Conservation (phyloP, 306 rosid species). For the Vigna trinervia region DNA sequence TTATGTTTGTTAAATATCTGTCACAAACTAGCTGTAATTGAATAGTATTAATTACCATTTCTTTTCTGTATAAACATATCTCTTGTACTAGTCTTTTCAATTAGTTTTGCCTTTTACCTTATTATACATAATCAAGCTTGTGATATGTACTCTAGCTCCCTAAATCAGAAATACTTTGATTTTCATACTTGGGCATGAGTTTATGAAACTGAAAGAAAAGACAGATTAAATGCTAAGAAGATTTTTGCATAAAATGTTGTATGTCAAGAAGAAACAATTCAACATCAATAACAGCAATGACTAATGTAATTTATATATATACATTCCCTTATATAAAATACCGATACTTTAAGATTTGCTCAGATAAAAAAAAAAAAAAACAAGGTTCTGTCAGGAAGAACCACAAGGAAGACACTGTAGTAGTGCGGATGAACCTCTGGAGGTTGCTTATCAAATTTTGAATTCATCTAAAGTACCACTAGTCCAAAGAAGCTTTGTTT, state of each 20-base stretch:
- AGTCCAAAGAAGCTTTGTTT: conserved; percentile 39
- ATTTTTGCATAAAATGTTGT: background rate
- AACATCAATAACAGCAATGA: conserved; percentile 1
- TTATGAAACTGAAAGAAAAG: background rate
- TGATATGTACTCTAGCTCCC: too few relatives aligned
- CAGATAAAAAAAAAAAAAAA: background rate
- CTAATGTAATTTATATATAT: conserved; percentile 14
- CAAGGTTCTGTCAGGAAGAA: background rate
- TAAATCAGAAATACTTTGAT: background rate
- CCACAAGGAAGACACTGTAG: conserved; percentile 2
- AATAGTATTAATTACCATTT: too few relatives aligned
- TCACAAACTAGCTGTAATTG: too few relatives aligned
- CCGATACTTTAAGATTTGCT: background rate
- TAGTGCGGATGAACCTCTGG: conserved; percentile 24
- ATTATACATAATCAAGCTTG: background rate
- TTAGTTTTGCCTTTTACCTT: too few relatives aligned
- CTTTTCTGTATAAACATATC: too few relatives aligned
- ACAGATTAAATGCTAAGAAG: background rate
- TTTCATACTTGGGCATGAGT: background rate
- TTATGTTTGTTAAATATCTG: too few relatives aligned
- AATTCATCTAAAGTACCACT: conserved; percentile 24
- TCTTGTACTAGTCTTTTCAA: too few relatives aligned
- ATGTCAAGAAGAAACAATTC: background rate
- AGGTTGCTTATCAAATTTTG: conserved; percentile 25
- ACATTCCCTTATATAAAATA: background rate